These are phyloP conservation scores for Gelatoporia subvermispora DNA, from an alignment of 768 basidiomycete species.

Conservation along the genomic window DNA sequence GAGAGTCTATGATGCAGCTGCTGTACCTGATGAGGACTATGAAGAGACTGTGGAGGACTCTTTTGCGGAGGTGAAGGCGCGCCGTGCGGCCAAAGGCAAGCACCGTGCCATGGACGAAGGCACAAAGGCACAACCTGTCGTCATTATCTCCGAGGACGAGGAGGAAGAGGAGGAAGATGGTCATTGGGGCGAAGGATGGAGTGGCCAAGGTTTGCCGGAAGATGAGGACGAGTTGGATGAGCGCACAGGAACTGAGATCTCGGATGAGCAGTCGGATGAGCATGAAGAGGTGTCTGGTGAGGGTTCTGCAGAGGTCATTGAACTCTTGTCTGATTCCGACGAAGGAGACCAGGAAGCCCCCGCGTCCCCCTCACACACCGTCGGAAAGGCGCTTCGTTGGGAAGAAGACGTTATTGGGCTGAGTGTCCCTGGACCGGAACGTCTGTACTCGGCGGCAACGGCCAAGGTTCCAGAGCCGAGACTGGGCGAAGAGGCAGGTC, in stretches of 20 bases:
- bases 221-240: conserved; percentile 30
- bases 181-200: conserved; percentile 19
- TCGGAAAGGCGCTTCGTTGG: not conserved
- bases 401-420: not conserved
- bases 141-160: conserved; percentile 12
- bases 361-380: not conserved
- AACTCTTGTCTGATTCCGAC: conserved; percentile 16
- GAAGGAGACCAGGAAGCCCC: not conserved
- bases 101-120: conserved; percentile 59
- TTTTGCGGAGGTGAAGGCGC: conserved; percentile 48
- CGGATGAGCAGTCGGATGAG: not conserved
- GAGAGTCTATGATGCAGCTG: conserved; percentile 20
- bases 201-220: conserved; percentile 9
- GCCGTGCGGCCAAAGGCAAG: conserved; percentile 61
- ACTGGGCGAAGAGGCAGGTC: not conserved
- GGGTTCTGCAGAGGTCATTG: conserved; percentile 16
- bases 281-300: conserved; percentile 5
- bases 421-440: not conserved
- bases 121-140: conserved; percentile 23
- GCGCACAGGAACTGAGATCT: conserved; percentile 17
- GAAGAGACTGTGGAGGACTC: conserved; percentile 43
- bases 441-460: not conserved
- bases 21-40: conserved; percentile 22
- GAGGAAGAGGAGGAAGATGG: conserved; percentile 17
- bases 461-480: too few relatives aligned